Evolutionary conservation across 192 early-diverging fungal species (phyloP).

Genomic region (Podila verticillata): DNA sequence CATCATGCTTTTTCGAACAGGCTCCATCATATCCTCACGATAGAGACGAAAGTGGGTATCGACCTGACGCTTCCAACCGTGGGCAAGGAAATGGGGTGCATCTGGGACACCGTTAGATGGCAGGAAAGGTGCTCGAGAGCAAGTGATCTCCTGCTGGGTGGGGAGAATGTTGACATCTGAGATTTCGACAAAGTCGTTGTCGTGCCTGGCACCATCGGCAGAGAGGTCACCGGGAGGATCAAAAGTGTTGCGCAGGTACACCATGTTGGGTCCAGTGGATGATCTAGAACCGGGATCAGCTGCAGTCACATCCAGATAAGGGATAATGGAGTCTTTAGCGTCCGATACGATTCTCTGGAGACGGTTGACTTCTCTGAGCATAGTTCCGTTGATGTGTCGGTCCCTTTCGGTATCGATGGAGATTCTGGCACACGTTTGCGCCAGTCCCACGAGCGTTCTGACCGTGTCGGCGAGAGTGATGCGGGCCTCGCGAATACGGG

Average conservation of each 20-base stretch:
- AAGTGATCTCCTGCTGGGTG: conserved; percentile 60
- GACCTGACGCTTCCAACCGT: conserved; percentile 57
- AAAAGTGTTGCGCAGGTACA: not conserved
- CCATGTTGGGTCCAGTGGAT: conserved; percentile 11
- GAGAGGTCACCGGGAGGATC: conserved; percentile 54
- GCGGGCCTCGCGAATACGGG: conserved; percentile 32
- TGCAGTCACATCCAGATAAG: not conserved
- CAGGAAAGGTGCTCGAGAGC: conserved; percentile 50
- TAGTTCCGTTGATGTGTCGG: conserved; percentile 9
- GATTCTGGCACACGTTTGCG: not conserved
- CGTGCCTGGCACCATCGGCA: conserved; percentile 53
- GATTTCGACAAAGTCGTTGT: conserved; percentile 63
- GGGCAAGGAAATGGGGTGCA: conserved; percentile 57
- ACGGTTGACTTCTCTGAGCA: conserved; percentile 17
- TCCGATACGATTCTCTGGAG: conserved; percentile 12
- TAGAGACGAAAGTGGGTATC: conserved; percentile 70
- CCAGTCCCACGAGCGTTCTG: conserved; percentile 2
- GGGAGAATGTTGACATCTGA: conserved; percentile 61
- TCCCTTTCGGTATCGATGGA: not conserved
- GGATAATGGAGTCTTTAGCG: conserved; percentile 11
- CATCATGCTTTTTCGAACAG: conserved; percentile 54
- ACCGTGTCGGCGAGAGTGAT: conserved; percentile 15
- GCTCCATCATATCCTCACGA: conserved; percentile 64
- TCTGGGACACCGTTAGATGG: conserved; percentile 56
- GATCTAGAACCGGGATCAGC: not conserved